Evolutionary conservation across 352 stramenopile species (phyloP).

Genomic region (Globisporangium iwayamae): DNA sequence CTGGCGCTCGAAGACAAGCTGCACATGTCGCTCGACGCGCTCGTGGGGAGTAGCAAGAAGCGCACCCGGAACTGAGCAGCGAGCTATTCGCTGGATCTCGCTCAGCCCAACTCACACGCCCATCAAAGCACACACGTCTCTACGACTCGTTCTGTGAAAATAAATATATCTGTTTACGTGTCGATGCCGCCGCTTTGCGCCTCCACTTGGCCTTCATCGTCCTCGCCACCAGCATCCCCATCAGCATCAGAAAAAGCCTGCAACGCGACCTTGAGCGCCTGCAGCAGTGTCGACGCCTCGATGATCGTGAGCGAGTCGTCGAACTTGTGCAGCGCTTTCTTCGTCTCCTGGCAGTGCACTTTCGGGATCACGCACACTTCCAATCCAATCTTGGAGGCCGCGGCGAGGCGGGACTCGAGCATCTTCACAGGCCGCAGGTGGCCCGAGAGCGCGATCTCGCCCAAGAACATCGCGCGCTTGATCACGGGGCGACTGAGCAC

Average conservation of each 20-base stretch:
- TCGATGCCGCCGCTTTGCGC: not conserved
- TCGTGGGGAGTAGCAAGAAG: conserved; percentile 35
- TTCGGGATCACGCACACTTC: conserved; percentile 70
- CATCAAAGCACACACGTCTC: not conserved
- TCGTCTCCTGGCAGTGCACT: conserved; percentile 40
- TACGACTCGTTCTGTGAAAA: conserved; percentile 4
- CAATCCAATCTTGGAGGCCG: conserved; percentile 79
- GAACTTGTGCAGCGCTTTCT: conserved; percentile 53
- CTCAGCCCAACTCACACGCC: not conserved
- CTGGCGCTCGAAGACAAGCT: conserved; percentile 65
- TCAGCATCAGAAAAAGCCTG: conserved; percentile 9
- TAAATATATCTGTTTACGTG: conserved; percentile 19
- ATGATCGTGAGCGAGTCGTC: conserved; percentile 47
- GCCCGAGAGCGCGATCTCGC: conserved; percentile 76
- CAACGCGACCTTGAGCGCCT: conserved; percentile 67
- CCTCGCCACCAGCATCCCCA: not conserved
- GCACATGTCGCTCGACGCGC: conserved; percentile 57
- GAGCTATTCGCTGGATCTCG: too few relatives aligned
- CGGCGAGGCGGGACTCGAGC: conserved; percentile 73
- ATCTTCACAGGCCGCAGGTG: conserved; percentile 79
- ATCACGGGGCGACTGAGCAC: conserved; percentile 57
- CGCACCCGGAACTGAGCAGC: conserved; percentile 13
- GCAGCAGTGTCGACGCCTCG: conserved; percentile 57
- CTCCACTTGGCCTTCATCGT: not conserved
- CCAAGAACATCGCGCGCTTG: conserved; percentile 59